phyloP scores from a whole-genome alignment of 179 eudicot genomes.

The Drosera spatulata region DNA sequence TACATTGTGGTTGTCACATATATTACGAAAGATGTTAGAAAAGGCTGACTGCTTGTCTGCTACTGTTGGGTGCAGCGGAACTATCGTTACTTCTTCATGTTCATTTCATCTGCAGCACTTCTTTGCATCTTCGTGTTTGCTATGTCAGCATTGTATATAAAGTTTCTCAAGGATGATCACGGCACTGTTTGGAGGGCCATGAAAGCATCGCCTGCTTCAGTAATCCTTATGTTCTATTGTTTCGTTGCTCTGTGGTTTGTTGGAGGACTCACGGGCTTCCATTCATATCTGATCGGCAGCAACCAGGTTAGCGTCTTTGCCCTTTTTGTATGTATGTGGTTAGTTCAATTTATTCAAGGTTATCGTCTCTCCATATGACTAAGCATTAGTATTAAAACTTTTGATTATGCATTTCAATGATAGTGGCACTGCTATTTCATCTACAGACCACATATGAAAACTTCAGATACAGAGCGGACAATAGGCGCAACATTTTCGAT shows the following conservation, averaged over 20 bases:
- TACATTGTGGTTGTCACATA: no score
- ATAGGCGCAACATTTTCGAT: slow-evolving; percentile 42
- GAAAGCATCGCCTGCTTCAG: slow-evolving; percentile 85
- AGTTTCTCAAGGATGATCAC: slow-evolving; percentile 65
- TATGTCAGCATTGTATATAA: slow-evolving; percentile 75
- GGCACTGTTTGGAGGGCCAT: slow-evolving; percentile 82
- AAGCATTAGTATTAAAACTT: no score
- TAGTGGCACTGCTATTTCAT: neutral
- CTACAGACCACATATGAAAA: slow-evolving; percentile 81
- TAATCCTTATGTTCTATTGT: slow-evolving; percentile 69
- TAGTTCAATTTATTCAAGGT: no score
- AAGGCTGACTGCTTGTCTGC: neutral
- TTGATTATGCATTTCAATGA: no score
- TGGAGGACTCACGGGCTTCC: slow-evolving; percentile 97
- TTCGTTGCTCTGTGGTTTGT: slow-evolving; percentile 91
- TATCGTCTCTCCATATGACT: no score
- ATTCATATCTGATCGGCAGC: slow-evolving; percentile 74
- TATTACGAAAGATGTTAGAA: no score
- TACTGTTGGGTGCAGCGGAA: slow-evolving; percentile 61
- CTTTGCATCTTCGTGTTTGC: slow-evolving; percentile 85
- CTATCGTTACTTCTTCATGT: slow-evolving; percentile 84
- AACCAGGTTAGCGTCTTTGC: slow-evolving; percentile 52
- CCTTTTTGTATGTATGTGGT: neutral
- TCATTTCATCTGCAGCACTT: slow-evolving; percentile 73
- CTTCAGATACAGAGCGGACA: slow-evolving; percentile 61